phyloP scores from a whole-genome alignment of 805 yeast genomes.

The Sugiyamaella marilandica region DNA sequence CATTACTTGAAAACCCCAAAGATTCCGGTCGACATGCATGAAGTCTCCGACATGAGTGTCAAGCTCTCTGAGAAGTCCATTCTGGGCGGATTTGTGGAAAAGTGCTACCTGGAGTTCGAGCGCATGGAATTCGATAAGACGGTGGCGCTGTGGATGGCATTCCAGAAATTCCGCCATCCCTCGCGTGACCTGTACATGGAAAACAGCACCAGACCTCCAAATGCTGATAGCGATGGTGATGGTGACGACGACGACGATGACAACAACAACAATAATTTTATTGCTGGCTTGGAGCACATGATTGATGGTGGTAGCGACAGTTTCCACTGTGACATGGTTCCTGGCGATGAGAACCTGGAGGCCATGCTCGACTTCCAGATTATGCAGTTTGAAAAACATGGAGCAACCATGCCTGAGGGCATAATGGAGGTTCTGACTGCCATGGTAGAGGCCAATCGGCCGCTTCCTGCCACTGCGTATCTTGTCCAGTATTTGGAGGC shows the following conservation, averaged over 20 bases:
- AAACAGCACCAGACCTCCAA: not conserved
- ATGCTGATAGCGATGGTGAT: not conserved
- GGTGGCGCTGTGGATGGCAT: constrained; percentile 38
- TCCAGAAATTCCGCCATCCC: constrained; percentile 29
- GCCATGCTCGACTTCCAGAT: constrained; percentile 48
- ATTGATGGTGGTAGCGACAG: not conserved
- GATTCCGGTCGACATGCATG: constrained; percentile 2
- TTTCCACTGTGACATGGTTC: not conserved
- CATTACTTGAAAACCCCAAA: constrained; percentile 14
- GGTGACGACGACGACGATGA: not conserved
- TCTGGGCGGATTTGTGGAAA: constrained; percentile 23
- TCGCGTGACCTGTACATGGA: constrained; percentile 2
- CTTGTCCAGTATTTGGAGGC: constrained; percentile 59
- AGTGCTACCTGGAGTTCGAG: constrained; percentile 30
- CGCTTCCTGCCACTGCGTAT: constrained; percentile 42
- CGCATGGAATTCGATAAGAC: constrained; percentile 43
- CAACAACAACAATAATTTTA: not conserved
- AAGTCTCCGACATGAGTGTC: not conserved
- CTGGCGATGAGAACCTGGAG: constrained; percentile 18
- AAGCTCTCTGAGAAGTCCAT: constrained; percentile 14
- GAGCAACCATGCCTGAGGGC: constrained; percentile 39
- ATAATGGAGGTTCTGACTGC: constrained; percentile 35
- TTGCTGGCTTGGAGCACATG: not conserved
- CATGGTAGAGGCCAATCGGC: constrained; percentile 34
- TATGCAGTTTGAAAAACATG: constrained; percentile 42